Percentiles rank a stretch among this genome's conserved stretches.
These are phyloP conservation scores for Miscanthus lutarioriparius DNA, from an alignment of 176 grass and related monocot species.

Conservation along the genomic window DNA sequence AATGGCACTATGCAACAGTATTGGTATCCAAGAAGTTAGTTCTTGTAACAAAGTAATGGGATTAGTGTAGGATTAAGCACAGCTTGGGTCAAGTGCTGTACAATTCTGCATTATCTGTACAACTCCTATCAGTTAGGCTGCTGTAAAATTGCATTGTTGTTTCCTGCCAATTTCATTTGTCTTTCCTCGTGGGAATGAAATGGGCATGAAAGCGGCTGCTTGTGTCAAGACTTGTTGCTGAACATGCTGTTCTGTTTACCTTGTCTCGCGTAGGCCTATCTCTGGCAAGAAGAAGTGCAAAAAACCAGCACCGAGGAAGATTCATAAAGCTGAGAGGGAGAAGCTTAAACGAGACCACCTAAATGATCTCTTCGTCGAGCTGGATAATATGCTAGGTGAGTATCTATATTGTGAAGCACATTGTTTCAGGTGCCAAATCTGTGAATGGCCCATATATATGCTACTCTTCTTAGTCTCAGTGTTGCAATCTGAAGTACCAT, in stretches of 20 bases:
- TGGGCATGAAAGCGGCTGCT: not conserved
- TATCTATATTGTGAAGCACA: not conserved
- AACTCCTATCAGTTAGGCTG: not conserved
- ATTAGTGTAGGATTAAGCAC: not conserved
- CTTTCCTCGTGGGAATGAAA: not conserved
- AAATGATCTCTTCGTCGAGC: slow-evolving; percentile 70
- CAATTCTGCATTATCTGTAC: not conserved
- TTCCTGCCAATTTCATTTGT: not conserved
- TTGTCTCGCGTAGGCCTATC: slow-evolving; percentile 38
- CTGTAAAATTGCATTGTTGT: not conserved
- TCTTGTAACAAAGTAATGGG: not conserved
- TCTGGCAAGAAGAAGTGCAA: slow-evolving; percentile 57
- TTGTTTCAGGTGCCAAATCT: not conserved
- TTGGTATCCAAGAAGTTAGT: not conserved
- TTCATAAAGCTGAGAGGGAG: slow-evolving; percentile 82
- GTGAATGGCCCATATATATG: not conserved
- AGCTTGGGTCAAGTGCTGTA: not conserved
- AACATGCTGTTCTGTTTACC: not conserved
- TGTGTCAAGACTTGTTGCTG: not conserved
- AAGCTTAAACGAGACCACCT: slow-evolving; percentile 83
- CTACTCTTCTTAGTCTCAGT: not conserved
- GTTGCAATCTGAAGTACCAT: not conserved
- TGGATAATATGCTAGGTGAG: slow-evolving; percentile 69
- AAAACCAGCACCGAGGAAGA: slow-evolving; percentile 58
- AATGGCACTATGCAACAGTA: not conserved